These are phyloP conservation scores for Melastoma candidum DNA, from an alignment of 441 rosid genomes.

Conservation along the genomic window DNA sequence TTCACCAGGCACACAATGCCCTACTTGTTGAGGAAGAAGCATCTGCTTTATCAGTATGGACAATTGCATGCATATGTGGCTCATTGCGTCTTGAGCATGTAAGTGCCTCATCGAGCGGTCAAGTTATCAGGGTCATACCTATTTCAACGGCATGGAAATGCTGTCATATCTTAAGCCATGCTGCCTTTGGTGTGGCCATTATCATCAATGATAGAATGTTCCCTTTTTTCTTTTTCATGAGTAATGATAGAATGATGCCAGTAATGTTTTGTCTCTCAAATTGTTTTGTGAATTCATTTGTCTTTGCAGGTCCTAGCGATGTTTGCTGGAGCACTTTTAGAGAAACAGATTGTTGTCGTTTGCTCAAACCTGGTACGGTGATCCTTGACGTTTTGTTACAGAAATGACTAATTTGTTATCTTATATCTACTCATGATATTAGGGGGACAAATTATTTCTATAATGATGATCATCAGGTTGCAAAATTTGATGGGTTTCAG, in stretches of 20 bases:
- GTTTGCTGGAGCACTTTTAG: slow-evolving; percentile 82
- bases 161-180: too few species aligned
- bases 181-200: too few species aligned
- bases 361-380: slow-evolving; percentile 86
- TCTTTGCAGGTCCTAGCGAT: slow-evolving; percentile 60
- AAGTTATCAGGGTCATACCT: too few species aligned
- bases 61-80: slow-evolving; percentile 87
- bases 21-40: slow-evolving; percentile 89
- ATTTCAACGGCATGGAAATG: too few species aligned
- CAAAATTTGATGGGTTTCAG: too few species aligned
- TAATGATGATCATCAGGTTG: too few species aligned
- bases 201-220: too few species aligned
- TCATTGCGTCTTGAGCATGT: slow-evolving; percentile 88
- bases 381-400: neutral
- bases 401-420: neutral
- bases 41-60: slow-evolving; percentile 76
- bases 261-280: too few species aligned
- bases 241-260: too few species aligned
- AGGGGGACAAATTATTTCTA: neutral
- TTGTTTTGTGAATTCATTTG: slow-evolving; percentile 3
- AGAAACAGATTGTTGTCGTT: slow-evolving; percentile 80
- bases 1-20: slow-evolving; percentile 58
- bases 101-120: neutral
- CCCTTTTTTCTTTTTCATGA: too few species aligned
- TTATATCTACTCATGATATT: neutral